Conservation (phyloP, 2,329 filamentous ascomycete genomes). For the Biscogniauxia sp. region DNA sequence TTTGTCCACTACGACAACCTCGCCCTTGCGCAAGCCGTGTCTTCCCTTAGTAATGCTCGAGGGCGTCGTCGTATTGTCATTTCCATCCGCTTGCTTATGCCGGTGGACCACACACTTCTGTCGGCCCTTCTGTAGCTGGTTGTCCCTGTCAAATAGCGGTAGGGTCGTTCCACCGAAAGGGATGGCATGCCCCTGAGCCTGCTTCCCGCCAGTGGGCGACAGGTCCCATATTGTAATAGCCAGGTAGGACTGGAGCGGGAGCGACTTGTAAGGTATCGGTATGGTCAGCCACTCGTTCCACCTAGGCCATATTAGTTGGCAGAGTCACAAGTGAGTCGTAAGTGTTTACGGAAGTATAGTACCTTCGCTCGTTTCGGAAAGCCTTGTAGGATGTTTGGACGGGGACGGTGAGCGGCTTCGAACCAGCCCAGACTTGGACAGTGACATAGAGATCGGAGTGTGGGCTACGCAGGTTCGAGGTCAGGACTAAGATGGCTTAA, state of each 20-base stretch:
- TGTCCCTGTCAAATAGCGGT: conserved; percentile 86
- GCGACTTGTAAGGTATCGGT: conserved; percentile 77
- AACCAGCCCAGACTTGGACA: conserved; percentile 91
- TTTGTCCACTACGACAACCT: conserved; percentile 57
- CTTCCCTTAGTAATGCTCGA: conserved; percentile 58
- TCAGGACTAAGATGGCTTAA: conserved; percentile 13
- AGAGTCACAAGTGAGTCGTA: background rate
- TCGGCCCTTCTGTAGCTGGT: conserved; percentile 84
- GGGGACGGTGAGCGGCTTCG: conserved; percentile 88
- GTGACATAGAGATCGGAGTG: conserved; percentile 91
- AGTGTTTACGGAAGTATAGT: conserved; percentile 12
- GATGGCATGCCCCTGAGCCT: conserved; percentile 71
- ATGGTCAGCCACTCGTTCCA: conserved; percentile 98
- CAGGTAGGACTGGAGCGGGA: conserved; percentile 78
- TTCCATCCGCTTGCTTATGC: conserved; percentile 79
- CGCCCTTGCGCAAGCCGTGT: conserved; percentile 48
- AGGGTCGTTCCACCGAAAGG: conserved; percentile 95
- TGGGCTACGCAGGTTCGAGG: conserved; percentile 48
- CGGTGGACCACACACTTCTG: conserved; percentile 89
- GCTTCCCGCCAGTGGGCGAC: conserved; percentile 71
- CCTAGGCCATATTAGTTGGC: conserved; percentile 37
- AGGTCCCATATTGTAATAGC: conserved; percentile 96
- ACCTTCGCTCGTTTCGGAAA: conserved; percentile 73
- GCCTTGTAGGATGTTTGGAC: conserved; percentile 90
- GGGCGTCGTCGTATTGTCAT: conserved; percentile 76